These are phyloP conservation scores for Oldenlandia corymbosa DNA, from an alignment of 257 asterid genomes.

Conservation along the genomic window DNA sequence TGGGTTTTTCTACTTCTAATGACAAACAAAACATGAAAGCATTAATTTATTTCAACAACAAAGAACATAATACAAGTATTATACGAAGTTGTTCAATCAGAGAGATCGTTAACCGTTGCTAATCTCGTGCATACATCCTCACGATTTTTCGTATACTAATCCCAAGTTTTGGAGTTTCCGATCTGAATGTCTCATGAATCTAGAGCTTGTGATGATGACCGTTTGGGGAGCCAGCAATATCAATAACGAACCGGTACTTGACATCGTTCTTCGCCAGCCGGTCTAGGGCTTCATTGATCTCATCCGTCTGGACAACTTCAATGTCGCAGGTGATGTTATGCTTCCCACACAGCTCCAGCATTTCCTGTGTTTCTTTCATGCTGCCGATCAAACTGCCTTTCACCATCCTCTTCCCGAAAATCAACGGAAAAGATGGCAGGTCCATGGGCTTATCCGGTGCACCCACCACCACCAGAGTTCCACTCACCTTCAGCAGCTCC, in stretches of 20 bases:
- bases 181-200: no score
- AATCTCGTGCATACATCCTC: no score
- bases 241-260: slow-evolving; percentile 80
- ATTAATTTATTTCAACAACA: no score
- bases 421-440: slow-evolving; percentile 69
- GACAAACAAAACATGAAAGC: no score
- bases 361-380: slow-evolving; percentile 78
- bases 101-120: no score
- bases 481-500: slow-evolving; percentile 65
- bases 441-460: slow-evolving; percentile 79
- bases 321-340: slow-evolving; percentile 63
- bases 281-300: slow-evolving; percentile 56
- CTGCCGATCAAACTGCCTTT: slow-evolving; percentile 82
- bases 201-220: no score
- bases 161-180: no score
- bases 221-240: slow-evolving; percentile 30
- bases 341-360: slow-evolving; percentile 71
- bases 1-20: no score
- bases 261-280: slow-evolving; percentile 71
- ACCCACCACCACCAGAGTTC: slow-evolving; percentile 68
- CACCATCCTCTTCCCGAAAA: slow-evolving; percentile 81
- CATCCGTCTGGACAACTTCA: slow-evolving; percentile 42
- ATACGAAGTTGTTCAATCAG: no score
- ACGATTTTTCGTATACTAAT: no score
- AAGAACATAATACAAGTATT: no score